Conservation (phyloP, 768 basidiomycete genomes). For the Termitomyces sp. region DNA sequence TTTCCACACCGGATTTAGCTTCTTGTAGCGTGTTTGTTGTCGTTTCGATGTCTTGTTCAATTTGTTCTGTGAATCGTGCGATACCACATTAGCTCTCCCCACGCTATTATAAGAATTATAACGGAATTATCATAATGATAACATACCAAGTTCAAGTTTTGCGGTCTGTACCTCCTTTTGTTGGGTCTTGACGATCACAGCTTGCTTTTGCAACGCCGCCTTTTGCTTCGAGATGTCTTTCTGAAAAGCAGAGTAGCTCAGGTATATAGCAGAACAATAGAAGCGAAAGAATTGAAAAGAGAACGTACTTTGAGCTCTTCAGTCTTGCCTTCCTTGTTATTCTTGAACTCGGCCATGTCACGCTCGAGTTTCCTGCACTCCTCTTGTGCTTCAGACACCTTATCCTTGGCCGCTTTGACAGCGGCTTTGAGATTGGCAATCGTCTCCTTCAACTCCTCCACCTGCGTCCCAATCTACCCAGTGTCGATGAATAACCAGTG, state of each 20-base stretch:
- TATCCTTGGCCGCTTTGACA: conserved; percentile 61
- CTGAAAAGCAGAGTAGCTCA: conserved; percentile 29
- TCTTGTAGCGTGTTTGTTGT: conserved; percentile 40
- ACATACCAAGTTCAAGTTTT: conserved; percentile 79
- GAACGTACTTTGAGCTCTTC: conserved; percentile 78
- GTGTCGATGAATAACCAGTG: not conserved
- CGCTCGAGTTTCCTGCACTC: conserved; percentile 87
- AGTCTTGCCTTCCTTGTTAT: conserved; percentile 97
- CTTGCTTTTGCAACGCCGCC: conserved; percentile 72
- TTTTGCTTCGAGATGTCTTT: conserved; percentile 78
- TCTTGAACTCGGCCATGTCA: conserved; percentile 98
- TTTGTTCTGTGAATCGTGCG: conserved; percentile 58
- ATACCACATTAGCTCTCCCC: not conserved
- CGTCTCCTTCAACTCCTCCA: conserved; percentile 62
- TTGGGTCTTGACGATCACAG: conserved; percentile 73
- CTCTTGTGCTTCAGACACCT: conserved; percentile 68
- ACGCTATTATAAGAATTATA: not conserved
- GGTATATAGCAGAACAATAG: not conserved
- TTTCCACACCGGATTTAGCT: conserved; percentile 39
- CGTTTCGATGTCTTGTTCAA: conserved; percentile 63
- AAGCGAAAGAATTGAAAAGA: not conserved
- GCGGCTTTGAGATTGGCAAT: conserved; percentile 54
- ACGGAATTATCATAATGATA: not conserved
- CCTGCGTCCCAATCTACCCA: conserved; percentile 72
- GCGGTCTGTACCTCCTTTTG: conserved; percentile 91